Conservation (phyloP, 352 stramenopile species). For the Globisporangium polare region DNA sequence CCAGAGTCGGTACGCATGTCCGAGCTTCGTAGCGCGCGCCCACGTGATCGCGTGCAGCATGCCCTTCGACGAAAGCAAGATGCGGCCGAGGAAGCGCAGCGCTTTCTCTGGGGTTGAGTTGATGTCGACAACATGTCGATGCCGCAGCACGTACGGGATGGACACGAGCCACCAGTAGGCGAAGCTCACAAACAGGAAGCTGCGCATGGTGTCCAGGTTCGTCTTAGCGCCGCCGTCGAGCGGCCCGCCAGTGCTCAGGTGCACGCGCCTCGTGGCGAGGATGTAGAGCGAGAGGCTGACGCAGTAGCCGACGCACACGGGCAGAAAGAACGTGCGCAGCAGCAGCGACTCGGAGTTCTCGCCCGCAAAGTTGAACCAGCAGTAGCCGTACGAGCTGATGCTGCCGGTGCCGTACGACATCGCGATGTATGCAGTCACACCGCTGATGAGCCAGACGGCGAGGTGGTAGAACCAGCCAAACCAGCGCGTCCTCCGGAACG, state of each 20-base stretch:
- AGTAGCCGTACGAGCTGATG: slow-evolving; percentile 78
- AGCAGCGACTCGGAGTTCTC: slow-evolving; percentile 54
- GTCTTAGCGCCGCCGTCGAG: slow-evolving; percentile 45
- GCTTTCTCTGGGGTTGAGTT: slow-evolving; percentile 59
- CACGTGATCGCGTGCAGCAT: slow-evolving; percentile 64
- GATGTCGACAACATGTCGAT: slow-evolving; percentile 39
- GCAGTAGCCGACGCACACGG: slow-evolving; percentile 48
- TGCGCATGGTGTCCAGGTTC: slow-evolving; percentile 75
- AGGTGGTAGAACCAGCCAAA: slow-evolving; percentile 70
- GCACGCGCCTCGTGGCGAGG: slow-evolving; percentile 64
- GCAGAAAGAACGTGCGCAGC: slow-evolving; percentile 64
- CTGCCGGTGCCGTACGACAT: slow-evolving; percentile 35
- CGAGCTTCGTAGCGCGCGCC: slow-evolving; percentile 56
- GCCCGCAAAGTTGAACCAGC: slow-evolving; percentile 59
- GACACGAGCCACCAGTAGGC: slow-evolving; percentile 63
- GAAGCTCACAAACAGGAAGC: slow-evolving; percentile 72
- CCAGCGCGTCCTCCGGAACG: slow-evolving; percentile 72
- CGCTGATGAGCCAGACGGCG: slow-evolving; percentile 54
- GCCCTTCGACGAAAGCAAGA: slow-evolving; percentile 64
- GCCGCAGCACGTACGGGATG: slow-evolving; percentile 66
- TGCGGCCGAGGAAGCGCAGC: slow-evolving; percentile 62
- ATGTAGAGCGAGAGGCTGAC: slow-evolving; percentile 75
- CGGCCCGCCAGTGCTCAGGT: slow-evolving; percentile 39
- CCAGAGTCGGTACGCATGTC: slow-evolving; percentile 71
- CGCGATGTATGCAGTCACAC: slow-evolving; percentile 47